A percentile compares a stretch with the other conserved stretches of the same genome.
phyloP scores from a whole-genome alignment of 495 filamentous ascomycete genomes.

The Penicillium bialowiezense region DNA sequence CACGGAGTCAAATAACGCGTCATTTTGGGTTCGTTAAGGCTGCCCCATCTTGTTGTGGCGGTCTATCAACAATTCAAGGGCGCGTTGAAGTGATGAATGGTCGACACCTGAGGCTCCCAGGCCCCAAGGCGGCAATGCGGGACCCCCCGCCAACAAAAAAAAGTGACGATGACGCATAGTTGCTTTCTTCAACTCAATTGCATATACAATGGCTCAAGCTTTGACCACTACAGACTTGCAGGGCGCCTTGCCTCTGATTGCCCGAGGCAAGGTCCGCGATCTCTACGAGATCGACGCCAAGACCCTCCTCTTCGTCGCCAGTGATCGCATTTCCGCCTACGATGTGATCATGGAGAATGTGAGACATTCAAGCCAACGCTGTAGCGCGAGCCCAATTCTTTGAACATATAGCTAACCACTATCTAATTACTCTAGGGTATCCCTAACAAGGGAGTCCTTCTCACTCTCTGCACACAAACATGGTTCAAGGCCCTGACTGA shows the following conservation, averaged over 20 bases:
- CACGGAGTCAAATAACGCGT: conserved; percentile 80
- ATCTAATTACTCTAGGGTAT: conserved; percentile 55
- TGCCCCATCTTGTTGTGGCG: conserved; percentile 13
- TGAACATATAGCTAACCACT: not conserved
- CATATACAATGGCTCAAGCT: conserved; percentile 41
- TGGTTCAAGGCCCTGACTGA: conserved; percentile 78
- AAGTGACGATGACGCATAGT: conserved; percentile 19
- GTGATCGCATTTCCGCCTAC: conserved; percentile 91
- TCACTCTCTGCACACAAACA: conserved; percentile 78
- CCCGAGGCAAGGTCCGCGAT: conserved; percentile 78
- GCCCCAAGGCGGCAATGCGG: conserved; percentile 12
- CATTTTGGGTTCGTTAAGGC: conserved; percentile 45
- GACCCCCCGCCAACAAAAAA: conserved; percentile 19
- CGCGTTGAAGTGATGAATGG: conserved; percentile 19
- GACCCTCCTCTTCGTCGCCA: conserved; percentile 83
- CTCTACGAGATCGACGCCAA: conserved; percentile 72
- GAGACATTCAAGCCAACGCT: conserved; percentile 9
- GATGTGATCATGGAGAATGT: conserved; percentile 90
- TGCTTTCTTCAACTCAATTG: conserved; percentile 12
- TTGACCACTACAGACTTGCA: conserved; percentile 53
- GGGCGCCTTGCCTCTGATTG: conserved; percentile 53
- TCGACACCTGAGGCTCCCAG: conserved; percentile 25
- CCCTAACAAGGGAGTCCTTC: conserved; percentile 76
- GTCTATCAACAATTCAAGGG: conserved; percentile 7
- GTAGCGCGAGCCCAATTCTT: not conserved